Evolutionary conservation across 176 grass and related monocot genomes (phyloP).

Genomic region (Hyparrhenia diplandra): DNA sequence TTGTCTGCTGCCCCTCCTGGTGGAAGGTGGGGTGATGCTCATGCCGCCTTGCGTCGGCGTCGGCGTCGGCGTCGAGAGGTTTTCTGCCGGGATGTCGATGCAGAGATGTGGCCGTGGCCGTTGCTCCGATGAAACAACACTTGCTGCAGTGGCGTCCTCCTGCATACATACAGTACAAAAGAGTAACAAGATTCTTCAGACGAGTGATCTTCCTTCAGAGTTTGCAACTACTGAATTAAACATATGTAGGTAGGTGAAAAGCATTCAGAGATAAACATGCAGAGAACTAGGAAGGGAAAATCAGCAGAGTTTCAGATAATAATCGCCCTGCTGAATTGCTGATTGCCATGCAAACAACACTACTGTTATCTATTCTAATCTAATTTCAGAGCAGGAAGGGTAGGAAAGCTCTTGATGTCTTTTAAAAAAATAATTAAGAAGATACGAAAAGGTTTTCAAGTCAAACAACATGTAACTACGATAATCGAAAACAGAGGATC

Average conservation of each 20-base stretch:
- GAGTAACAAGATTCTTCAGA: background rate
- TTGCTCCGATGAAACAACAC: background rate
- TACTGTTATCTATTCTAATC: too few species aligned
- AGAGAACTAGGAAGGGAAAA: background rate
- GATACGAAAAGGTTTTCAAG: too few species aligned
- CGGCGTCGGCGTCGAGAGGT: too few species aligned
- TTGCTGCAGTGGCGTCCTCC: too few species aligned
- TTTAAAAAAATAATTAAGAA: too few species aligned
- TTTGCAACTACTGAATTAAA: too few species aligned
- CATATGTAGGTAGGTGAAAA: background rate
- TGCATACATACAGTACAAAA: background rate
- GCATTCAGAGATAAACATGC: background rate
- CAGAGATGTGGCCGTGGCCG: conserved; percentile 49
- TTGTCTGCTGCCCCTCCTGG: background rate
- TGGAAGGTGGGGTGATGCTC: conserved; percentile 15
- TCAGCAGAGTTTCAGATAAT: background rate
- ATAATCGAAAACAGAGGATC: too few species aligned
- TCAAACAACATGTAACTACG: too few species aligned
- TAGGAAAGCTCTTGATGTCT: too few species aligned
- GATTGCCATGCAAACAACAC: too few species aligned
- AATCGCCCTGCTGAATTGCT: too few species aligned
- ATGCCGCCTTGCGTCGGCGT: conserved; percentile 1
- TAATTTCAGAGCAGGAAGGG: too few species aligned
- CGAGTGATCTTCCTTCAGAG: background rate
- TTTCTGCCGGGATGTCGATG: conserved; percentile 47